Conservation (phyloP, 148 eudicot species). For the Cornus florida region DNA sequence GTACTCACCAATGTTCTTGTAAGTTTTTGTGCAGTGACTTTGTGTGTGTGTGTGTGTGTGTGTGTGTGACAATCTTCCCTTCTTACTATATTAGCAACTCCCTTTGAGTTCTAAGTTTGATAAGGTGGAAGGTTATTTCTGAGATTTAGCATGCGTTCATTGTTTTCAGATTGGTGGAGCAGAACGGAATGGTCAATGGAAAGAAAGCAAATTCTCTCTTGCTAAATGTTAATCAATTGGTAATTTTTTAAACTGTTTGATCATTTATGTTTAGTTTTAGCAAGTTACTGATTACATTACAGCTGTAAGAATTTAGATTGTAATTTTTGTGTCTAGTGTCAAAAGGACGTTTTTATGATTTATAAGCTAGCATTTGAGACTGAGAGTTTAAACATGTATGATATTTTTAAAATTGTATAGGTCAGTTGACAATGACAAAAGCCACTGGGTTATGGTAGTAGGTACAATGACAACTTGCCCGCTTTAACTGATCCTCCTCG, state of each 20-base stretch:
- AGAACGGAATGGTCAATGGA: background rate
- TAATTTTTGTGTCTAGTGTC: background rate
- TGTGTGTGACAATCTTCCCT: background rate
- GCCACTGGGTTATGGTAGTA: background rate
- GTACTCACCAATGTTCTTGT: background rate
- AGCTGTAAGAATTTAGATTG: background rate
- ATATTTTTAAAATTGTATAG: background rate
- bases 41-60: background rate
- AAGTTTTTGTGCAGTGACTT: background rate
- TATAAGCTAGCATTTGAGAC: background rate
- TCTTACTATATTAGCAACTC: background rate
- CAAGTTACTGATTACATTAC: background rate
- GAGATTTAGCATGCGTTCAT: background rate
- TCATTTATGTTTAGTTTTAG: background rate
- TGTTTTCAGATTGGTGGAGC: background rate
- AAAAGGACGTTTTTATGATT: background rate
- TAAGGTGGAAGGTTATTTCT: background rate
- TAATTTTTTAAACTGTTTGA: background rate
- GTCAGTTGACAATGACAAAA: background rate
- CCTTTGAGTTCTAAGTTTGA: background rate
- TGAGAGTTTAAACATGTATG: background rate
- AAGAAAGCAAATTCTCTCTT: background rate
- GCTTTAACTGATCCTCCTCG: background rate
- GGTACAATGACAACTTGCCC: background rate
- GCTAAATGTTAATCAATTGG: background rate